Evolutionary conservation across 805 yeast genomes (phyloP).

Genomic region (Blastobotrys mokoenaii): DNA sequence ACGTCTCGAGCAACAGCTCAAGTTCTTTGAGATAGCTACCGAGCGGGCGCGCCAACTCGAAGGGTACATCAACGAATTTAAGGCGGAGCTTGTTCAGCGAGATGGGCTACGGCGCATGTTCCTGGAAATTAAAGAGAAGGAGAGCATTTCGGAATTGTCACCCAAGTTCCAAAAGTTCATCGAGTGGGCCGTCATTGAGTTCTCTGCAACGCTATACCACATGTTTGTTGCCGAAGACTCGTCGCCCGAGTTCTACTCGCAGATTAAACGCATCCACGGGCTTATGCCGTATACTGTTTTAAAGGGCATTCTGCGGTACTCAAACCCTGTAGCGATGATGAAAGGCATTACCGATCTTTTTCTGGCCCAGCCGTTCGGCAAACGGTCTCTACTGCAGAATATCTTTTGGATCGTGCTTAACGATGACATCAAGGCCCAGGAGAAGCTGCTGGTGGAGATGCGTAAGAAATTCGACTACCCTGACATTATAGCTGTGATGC

Average conservation of each 20-base stretch:
- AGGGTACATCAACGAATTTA: constrained; percentile 50
- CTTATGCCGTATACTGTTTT: constrained; percentile 75
- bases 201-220: constrained; percentile 79
- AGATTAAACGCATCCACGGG: constrained; percentile 61
- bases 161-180: constrained; percentile 61
- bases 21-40: constrained; percentile 64
- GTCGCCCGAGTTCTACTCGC: constrained; percentile 65
- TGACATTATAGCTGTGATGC: constrained; percentile 19
- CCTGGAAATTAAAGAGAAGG: constrained; percentile 51
- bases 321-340: constrained; percentile 82
- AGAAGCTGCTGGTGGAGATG: constrained; percentile 42
- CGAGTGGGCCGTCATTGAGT: constrained; percentile 75
- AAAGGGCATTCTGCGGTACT: constrained; percentile 66
- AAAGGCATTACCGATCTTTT: constrained; percentile 73
- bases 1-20: constrained; percentile 51
- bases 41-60: constrained; percentile 47
- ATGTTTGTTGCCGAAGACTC: constrained; percentile 73
- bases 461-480: constrained; percentile 30
- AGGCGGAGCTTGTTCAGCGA: constrained; percentile 42
- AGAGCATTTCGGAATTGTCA: constrained; percentile 48
- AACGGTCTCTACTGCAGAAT: constrained; percentile 60
- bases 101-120: constrained; percentile 56
- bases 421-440: constrained; percentile 64
- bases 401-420: constrained; percentile 63
- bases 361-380: constrained; percentile 70